A percentile compares a stretch with the other conserved stretches of the same genome.
phyloP scores from a whole-genome alignment of 345 rosid genomes.

The Gossypium ekmanianum region DNA sequence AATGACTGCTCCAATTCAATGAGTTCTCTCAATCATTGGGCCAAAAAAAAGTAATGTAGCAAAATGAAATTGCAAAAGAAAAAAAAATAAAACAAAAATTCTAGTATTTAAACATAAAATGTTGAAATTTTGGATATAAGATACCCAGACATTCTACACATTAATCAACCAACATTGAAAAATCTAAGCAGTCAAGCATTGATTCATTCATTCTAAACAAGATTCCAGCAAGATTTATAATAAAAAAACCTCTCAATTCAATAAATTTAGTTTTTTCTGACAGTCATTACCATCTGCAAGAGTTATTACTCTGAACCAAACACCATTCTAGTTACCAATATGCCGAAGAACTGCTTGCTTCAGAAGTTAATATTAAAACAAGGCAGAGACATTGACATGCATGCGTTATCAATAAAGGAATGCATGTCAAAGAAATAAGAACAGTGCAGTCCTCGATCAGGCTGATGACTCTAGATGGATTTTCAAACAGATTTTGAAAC shows the following conservation, averaged over 20 bases:
- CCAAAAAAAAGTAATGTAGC: not conserved
- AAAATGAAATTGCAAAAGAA: not conserved
- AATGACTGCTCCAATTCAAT: slow-evolving; percentile 12
- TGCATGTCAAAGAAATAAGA: not conserved
- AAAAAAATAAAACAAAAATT: not conserved
- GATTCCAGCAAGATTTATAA: too few species aligned
- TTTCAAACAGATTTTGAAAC: not conserved
- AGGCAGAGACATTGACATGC: not conserved
- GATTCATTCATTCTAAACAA: too few species aligned
- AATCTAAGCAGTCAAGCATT: too few species aligned
- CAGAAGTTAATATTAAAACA: not conserved
- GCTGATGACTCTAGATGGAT: not conserved
- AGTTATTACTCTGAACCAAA: not conserved
- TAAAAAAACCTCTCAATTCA: too few species aligned
- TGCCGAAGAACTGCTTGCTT: not conserved
- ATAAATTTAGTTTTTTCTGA: too few species aligned
- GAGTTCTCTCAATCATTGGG: slow-evolving; percentile 27
- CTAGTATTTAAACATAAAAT: not conserved
- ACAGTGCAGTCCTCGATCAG: not conserved
- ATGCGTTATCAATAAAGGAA: not conserved
- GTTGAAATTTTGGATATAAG: not conserved
- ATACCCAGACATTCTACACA: not conserved
- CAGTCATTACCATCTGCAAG: too few species aligned
- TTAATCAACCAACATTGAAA: not conserved
- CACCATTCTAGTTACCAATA: not conserved